Conservation (phyloP, 345 rosid species). For the Linum lewisii region DNA sequence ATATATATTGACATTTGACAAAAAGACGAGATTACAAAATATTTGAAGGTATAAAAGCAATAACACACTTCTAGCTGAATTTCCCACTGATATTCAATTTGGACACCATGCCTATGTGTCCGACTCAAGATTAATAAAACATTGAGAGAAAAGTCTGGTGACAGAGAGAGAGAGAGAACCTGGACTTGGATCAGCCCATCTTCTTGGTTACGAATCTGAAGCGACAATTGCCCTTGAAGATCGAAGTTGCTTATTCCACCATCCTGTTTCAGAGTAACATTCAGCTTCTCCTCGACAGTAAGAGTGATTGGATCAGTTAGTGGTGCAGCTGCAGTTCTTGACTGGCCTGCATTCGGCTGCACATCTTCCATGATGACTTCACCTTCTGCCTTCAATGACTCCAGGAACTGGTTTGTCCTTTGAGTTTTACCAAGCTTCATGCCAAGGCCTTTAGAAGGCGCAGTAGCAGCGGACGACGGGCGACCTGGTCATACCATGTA, state of each 20-base stretch:
- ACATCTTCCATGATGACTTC: slow-evolving; percentile 91
- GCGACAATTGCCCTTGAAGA: slow-evolving; percentile 88
- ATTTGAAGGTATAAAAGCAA: too few species aligned
- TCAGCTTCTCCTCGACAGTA: slow-evolving; percentile 89
- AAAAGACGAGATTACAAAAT: too few species aligned
- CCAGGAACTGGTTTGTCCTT: slow-evolving; percentile 80
- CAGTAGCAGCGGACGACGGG: slow-evolving; percentile 74
- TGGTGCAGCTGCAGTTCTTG: slow-evolving; percentile 47
- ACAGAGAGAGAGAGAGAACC: slow-evolving; percentile 33
- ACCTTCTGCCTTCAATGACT: slow-evolving; percentile 96
- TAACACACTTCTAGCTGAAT: too few species aligned
- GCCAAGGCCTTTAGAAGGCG: slow-evolving; percentile 94
- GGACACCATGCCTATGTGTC: too few species aligned
- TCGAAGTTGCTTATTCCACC: slow-evolving; percentile 95
- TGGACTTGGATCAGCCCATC: slow-evolving; percentile 96
- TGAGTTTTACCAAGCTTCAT: slow-evolving; percentile 97
- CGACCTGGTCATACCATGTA: slow-evolving; percentile 43
- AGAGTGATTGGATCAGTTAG: slow-evolving; percentile 87
- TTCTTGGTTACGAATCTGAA: slow-evolving; percentile 92
- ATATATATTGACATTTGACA: too few species aligned
- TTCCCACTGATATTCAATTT: too few species aligned
- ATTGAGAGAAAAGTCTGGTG: too few species aligned
- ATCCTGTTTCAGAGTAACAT: slow-evolving; percentile 70
- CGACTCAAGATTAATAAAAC: too few species aligned
- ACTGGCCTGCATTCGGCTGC: slow-evolving; percentile 50